phyloP scores from a whole-genome alignment of 495 filamentous ascomycete genomes.

The Ramalina intermedia region DNA sequence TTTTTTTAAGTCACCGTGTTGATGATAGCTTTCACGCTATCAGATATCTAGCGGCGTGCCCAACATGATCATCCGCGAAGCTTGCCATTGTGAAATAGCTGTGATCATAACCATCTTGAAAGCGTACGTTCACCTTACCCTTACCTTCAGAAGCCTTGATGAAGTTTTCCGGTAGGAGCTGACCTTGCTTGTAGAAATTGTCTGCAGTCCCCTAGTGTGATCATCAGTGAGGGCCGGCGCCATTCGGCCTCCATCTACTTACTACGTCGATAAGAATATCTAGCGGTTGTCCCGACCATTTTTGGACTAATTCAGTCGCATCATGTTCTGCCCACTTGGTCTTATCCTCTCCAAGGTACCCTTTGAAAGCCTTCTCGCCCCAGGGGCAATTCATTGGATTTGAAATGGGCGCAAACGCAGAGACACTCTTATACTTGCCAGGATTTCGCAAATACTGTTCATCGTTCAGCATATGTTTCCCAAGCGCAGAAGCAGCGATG shows the following conservation, averaged over 20 bases:
- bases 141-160: slow-evolving; percentile 62
- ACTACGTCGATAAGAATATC: slow-evolving; percentile 74
- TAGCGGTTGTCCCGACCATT: slow-evolving; percentile 49
- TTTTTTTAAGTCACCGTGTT: background rate
- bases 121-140: slow-evolving; percentile 55
- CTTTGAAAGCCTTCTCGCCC: slow-evolving; percentile 88
- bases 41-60: slow-evolving; percentile 78
- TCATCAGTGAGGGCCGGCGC: background rate
- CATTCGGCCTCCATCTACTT: slow-evolving; percentile 13
- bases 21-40: slow-evolving; percentile 25
- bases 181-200: slow-evolving; percentile 87
- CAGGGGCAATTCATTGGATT: slow-evolving; percentile 80
- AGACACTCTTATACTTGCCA: slow-evolving; percentile 71
- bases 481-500: background rate
- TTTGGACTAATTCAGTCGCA: slow-evolving; percentile 76
- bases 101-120: slow-evolving; percentile 90
- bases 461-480: background rate
- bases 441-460: slow-evolving; percentile 71
- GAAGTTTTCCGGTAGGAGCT: slow-evolving; percentile 89
- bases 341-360: slow-evolving; percentile 66
- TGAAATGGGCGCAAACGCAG: slow-evolving; percentile 81
- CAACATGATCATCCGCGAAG: slow-evolving; percentile 81
- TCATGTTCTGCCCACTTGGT: slow-evolving; percentile 77
- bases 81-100: slow-evolving; percentile 88
- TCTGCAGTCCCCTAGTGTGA: slow-evolving; percentile 61